Evolutionary conservation across 768 basidiomycete species (phyloP).

Genomic region (Auriscalpium orientale): DNA sequence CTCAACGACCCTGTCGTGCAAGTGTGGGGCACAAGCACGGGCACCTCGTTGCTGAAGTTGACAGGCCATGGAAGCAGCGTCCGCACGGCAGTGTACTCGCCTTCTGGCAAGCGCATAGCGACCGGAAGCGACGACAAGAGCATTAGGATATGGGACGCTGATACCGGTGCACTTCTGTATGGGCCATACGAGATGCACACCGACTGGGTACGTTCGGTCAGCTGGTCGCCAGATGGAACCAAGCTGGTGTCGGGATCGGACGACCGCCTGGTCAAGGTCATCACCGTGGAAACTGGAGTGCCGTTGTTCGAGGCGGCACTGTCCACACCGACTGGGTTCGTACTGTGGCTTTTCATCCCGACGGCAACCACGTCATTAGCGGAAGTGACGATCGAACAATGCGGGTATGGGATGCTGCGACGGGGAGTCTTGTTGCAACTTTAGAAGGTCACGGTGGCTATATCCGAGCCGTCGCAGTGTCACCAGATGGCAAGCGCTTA

Average conservation of each 20-base stretch:
- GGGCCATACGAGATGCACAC: slow-evolving; percentile 15
- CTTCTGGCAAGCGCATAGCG: slow-evolving; percentile 7
- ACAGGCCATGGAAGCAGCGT: background rate
- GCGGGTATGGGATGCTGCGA: slow-evolving; percentile 5
- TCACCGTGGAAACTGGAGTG: background rate
- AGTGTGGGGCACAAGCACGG: background rate
- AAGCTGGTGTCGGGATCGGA: background rate
- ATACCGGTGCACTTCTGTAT: slow-evolving; percentile 13
- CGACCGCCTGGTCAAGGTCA: background rate
- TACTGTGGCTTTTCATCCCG: background rate
- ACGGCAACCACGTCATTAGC: background rate
- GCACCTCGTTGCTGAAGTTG: slow-evolving; percentile 1
- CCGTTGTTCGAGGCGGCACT: background rate
- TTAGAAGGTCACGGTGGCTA: slow-evolving; percentile 4
- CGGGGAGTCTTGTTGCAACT: background rate
- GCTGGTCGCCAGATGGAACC: slow-evolving; percentile 21
- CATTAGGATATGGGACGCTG: slow-evolving; percentile 18
- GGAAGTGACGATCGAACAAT: slow-evolving; percentile 1
- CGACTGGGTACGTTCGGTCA: slow-evolving; percentile 15
- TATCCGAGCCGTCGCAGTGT: slow-evolving; percentile 17
- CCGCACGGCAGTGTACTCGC: slow-evolving; percentile 1
- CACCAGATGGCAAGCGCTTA: slow-evolving; percentile 19
- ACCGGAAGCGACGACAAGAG: slow-evolving; percentile 13
- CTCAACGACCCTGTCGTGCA: background rate
- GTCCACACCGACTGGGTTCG: slow-evolving; percentile 5